Percentiles rank a stretch among this genome's conserved stretches.
Conservation (phyloP, 2,329 filamentous ascomycete species). For the Sclerotinia minor region DNA sequence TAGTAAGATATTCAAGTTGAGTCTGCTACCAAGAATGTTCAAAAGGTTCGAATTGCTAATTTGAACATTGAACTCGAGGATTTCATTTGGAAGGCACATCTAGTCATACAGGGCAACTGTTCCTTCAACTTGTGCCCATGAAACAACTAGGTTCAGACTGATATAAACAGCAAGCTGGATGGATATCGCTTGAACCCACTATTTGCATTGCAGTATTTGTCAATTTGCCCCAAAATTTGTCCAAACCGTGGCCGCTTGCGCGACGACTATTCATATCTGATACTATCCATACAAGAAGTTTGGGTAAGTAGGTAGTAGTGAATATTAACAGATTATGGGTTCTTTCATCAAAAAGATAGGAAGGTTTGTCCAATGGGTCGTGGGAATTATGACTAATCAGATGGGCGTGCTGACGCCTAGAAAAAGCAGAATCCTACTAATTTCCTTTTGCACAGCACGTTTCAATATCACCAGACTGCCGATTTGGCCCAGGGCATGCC, state of each 20-base stretch:
- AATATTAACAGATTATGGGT: neutral
- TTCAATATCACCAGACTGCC: neutral
- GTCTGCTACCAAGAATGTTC: no score
- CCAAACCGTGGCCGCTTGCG: neutral
- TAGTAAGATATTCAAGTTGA: no score
- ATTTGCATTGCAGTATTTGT: neutral
- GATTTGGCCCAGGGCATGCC: neutral
- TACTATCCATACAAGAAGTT: neutral
- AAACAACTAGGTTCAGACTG: neutral
- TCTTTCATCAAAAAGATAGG: neutral
- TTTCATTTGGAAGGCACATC: no score
- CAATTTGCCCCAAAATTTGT: neutral
- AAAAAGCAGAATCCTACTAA: conserved; percentile 1
- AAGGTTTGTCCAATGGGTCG: neutral
- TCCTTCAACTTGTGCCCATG: neutral
- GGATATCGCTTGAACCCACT: neutral
- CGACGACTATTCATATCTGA: neutral
- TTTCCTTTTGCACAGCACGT: neutral
- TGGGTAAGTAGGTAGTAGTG: neutral
- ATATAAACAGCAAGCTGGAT: neutral
- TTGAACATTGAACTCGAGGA: no score
- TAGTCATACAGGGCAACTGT: neutral
- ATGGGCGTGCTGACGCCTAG: neutral
- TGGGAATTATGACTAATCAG: neutral
- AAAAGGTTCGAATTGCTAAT: no score